phyloP scores from a whole-genome alignment of 306 rosid species.

The Bauhinia variegata region DNA sequence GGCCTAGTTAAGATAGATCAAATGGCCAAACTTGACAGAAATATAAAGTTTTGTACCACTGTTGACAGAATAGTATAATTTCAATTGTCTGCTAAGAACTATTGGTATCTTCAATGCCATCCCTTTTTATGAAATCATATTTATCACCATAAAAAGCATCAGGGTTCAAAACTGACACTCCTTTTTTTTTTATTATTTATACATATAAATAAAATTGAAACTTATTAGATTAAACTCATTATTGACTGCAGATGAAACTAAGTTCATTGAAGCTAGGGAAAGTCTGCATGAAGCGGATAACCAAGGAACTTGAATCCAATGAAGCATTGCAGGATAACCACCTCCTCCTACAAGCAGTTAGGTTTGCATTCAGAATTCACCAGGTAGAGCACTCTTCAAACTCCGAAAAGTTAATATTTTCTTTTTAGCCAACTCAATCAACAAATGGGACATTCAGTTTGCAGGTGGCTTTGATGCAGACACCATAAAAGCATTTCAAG shows the following conservation, averaged over 20 bases:
- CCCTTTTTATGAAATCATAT: background rate
- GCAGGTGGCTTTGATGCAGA: conserved; percentile 92
- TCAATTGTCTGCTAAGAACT: background rate
- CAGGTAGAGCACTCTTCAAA: conserved; percentile 57
- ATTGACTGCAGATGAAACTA: conserved; percentile 69
- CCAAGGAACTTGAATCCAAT: conserved; percentile 46
- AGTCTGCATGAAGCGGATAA: conserved; percentile 65
- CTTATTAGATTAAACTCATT: background rate
- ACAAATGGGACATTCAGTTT: conserved; percentile 55
- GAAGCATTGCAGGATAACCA: conserved; percentile 59
- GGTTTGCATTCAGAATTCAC: conserved; percentile 84
- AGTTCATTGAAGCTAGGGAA: conserved; percentile 73
- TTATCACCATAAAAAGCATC: background rate
- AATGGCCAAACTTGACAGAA: background rate
- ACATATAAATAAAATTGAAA: background rate
- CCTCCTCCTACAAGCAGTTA: conserved; percentile 72
- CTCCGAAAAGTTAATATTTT: background rate
- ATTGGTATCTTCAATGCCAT: background rate
- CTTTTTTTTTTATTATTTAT: no score
- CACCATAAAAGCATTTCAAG: conserved; percentile 60
- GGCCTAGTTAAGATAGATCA: background rate
- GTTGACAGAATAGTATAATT: background rate
- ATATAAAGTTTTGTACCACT: background rate
- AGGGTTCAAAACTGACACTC: background rate
- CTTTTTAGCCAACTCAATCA: conserved; percentile 27